phyloP scores from a whole-genome alignment of 257 asterid species.

The Prunella vulgaris region DNA sequence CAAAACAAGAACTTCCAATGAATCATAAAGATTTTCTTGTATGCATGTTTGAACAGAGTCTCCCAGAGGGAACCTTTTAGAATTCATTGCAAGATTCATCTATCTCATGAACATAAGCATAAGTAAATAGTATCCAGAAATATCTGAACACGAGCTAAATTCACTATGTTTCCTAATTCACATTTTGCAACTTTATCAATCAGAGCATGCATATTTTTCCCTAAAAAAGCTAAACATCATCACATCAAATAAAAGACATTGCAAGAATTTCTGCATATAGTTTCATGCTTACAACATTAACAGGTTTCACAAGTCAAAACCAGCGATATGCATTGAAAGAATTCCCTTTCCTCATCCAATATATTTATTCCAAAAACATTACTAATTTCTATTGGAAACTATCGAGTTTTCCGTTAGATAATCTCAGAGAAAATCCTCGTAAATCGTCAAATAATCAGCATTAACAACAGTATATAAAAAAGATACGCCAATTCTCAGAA shows the following conservation, averaged over 20 bases:
- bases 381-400: conserved; percentile 18
- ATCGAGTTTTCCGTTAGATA: conserved; percentile 14
- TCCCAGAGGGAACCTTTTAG: not conserved
- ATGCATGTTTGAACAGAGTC: not conserved
- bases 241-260: not conserved
- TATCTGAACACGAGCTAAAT: not conserved
- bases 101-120: not conserved
- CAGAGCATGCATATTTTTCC: not conserved
- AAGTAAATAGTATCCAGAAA: not conserved
- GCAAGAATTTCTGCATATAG: not conserved
- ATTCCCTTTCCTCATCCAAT: not conserved
- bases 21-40: not conserved
- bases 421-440: conserved; percentile 22
- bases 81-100: not conserved
- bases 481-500: conserved; percentile 10
- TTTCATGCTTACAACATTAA: not conserved
- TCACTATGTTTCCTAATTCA: not conserved
- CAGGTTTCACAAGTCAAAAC: not conserved
- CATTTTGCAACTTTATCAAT: not conserved
- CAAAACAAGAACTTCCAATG: not conserved
- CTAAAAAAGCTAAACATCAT: not conserved
- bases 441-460: conserved; percentile 10
- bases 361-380: conserved; percentile 30
- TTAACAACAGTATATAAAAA: not conserved
- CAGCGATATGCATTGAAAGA: conserved; percentile 16